Evolutionary conservation across 306 rosid species (phyloP).

Genomic region (Mimosa bimucronata): DNA sequence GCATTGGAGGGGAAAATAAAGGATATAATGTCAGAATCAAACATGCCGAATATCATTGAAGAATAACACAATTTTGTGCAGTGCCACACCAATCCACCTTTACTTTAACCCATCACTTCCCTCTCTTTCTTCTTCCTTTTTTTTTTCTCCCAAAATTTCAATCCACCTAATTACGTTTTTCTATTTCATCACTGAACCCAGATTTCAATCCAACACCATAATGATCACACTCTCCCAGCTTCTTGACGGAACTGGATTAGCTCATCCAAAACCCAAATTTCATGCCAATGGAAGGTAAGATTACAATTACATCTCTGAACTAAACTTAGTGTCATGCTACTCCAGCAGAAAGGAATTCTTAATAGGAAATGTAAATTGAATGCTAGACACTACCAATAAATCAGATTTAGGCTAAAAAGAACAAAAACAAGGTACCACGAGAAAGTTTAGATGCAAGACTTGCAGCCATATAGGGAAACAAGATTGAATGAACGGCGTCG

Average conservation of each 20-base stretch:
- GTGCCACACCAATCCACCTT: no score
- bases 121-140: no score
- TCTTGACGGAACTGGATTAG: background rate
- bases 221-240: no score
- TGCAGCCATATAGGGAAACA: conserved; percentile 1
- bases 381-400: background rate
- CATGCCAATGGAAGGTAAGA: background rate
- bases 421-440: background rate
- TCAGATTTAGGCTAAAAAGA: background rate
- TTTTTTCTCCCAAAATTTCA: no score
- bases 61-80: background rate
- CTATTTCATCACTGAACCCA: no score
- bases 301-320: background rate
- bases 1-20: background rate
- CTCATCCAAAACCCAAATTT: background rate
- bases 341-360: background rate
- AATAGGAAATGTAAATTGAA: background rate
- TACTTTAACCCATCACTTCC: no score
- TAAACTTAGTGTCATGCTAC: background rate
- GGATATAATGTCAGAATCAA: background rate
- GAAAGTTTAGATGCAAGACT: conserved; percentile 1
- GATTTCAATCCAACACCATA: no score
- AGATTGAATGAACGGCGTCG: background rate
- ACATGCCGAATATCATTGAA: background rate
- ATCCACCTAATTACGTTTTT: no score